Percentiles rank a stretch among this genome's conserved stretches.
Evolutionary conservation across 2,329 filamentous ascomycete species (phyloP).

Genomic region (Aspergillus fumigatus): DNA sequence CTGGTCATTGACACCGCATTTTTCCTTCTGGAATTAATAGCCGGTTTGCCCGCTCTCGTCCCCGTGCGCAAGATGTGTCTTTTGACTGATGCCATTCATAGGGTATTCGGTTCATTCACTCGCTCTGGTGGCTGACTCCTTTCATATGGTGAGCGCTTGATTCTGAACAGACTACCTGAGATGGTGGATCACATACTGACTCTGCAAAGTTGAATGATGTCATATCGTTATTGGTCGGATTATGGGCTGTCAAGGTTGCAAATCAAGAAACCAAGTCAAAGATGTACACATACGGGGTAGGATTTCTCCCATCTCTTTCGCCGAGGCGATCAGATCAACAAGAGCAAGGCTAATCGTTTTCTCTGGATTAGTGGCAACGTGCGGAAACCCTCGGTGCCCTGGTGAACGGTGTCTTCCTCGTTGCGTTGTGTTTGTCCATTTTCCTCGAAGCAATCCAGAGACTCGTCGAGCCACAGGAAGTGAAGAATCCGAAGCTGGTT

Average conservation of each 20-base stretch:
- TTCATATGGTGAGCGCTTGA: slow-evolving; percentile 76
- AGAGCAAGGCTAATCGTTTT: slow-evolving; percentile 2
- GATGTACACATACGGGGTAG: slow-evolving; percentile 88
- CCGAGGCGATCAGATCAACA: not conserved
- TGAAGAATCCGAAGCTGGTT: slow-evolving; percentile 79
- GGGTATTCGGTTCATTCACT: slow-evolving; percentile 84
- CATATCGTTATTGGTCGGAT: slow-evolving; percentile 81
- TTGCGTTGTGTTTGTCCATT: slow-evolving; percentile 93
- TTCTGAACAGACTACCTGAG: not conserved
- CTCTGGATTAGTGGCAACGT: slow-evolving; percentile 70
- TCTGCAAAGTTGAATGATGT: slow-evolving; percentile 83
- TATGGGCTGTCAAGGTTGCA: slow-evolving; percentile 92
- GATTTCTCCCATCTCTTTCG: slow-evolving; percentile 30
- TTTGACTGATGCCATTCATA: slow-evolving; percentile 22
- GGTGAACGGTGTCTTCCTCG: slow-evolving; percentile 95
- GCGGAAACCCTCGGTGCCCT: slow-evolving; percentile 94
- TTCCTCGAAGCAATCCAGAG: slow-evolving; percentile 91
- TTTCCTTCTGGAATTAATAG: slow-evolving; percentile 82
- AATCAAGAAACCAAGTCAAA: slow-evolving; percentile 75
- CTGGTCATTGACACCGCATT: slow-evolving; percentile 84
- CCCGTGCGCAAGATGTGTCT: not conserved
- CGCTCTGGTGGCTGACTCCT: slow-evolving; percentile 91
- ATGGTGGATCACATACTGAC: slow-evolving; percentile 2
- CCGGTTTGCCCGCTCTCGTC: slow-evolving; percentile 46
- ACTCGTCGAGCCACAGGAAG: slow-evolving; percentile 84